phyloP scores from a whole-genome alignment of 352 stramenopile genomes.

The Phytophthora crassamura region DNA sequence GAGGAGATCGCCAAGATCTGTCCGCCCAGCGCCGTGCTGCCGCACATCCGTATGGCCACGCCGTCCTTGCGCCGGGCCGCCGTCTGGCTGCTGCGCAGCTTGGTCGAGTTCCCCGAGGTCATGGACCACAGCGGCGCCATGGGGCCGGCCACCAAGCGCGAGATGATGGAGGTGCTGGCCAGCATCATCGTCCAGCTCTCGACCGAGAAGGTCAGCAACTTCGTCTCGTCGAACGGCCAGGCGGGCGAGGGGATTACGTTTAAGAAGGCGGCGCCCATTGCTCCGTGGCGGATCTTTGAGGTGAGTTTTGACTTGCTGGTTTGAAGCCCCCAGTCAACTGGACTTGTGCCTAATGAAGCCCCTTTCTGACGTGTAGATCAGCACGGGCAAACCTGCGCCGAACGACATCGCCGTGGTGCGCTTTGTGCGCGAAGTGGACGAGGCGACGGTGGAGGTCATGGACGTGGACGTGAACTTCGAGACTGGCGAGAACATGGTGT shows the following conservation, averaged over 20 bases:
- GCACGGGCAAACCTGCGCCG: constrained; percentile 76
- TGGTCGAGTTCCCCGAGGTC: constrained; percentile 85
- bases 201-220: constrained; percentile 74
- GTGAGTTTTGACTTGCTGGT: constrained; percentile 26
- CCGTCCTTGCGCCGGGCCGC: constrained; percentile 75
- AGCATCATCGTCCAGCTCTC: constrained; percentile 85
- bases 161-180: constrained; percentile 75
- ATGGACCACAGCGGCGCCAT: constrained; percentile 63
- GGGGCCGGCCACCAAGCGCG: constrained; percentile 58
- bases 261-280: constrained; percentile 63
- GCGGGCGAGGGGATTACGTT: constrained; percentile 57
- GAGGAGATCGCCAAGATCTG: constrained; percentile 78
- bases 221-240: constrained; percentile 57
- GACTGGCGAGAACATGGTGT: constrained; percentile 85
- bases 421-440: constrained; percentile 78
- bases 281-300: constrained; percentile 88
- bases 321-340: constrained; percentile 17
- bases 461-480: constrained; percentile 91
- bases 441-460: constrained; percentile 82
- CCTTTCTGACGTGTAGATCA: constrained; percentile 49
- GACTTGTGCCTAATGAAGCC: constrained; percentile 9
- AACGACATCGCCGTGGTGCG: constrained; percentile 90
- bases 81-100: constrained; percentile 84
- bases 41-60: constrained; percentile 88
- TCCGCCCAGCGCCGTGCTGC: constrained; percentile 71